Base-by-base conservation (phyloP, 2,329 filamentous ascomycete species). In the Cordyceps militaris region DNA sequence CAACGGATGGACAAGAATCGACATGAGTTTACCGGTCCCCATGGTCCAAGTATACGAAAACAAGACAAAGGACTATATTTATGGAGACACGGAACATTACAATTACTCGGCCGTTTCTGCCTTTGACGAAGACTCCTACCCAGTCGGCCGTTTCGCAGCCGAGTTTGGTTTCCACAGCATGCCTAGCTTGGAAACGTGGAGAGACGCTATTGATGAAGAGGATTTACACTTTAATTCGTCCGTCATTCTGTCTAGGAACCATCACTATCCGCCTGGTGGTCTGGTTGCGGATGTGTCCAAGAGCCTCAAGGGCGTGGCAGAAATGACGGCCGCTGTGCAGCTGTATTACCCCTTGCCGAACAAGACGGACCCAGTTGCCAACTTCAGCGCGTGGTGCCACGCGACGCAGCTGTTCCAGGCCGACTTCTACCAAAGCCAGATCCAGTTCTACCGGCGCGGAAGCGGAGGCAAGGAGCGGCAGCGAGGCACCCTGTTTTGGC, bases 361-460 rank as follows among this genome's bases (percentile, higher is more conserved):
- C 62, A 82, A 83, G 60, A 66, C 72, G 0, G 75, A 85, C 60
- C 62, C 76, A 0, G 60, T 80, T 0, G 80, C 77, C 14, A 84
- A 86, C 61, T 86, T 86, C 66, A 79, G 77, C 2, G 76, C 80
- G 2, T 86, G 83, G 83, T 82, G 78, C 59, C 78, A 80, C 58
- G 77, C 81, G 0, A 86, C 83, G 0, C 83, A 86, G 64, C 73
- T 85, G 10, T 86, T 85, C 71, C 83, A 86, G 65, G 82, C 43
- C 11, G 42, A 56, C 10, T 56, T 56, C 16, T 47, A 47, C 9
- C 52, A 46, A 23, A 56, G 44, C 23, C 52, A 56, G n/a, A 56
- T 56, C n/a, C 52, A 56, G 30, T 56, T 46, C 7, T 47, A 56
- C 21, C 52, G 43, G 16, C 52, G 42, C 16, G 52, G 52, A 16